These are phyloP conservation scores for Mucor saturninus DNA, from an alignment of 371 early-diverging fungal species.

Conservation along the genomic window DNA sequence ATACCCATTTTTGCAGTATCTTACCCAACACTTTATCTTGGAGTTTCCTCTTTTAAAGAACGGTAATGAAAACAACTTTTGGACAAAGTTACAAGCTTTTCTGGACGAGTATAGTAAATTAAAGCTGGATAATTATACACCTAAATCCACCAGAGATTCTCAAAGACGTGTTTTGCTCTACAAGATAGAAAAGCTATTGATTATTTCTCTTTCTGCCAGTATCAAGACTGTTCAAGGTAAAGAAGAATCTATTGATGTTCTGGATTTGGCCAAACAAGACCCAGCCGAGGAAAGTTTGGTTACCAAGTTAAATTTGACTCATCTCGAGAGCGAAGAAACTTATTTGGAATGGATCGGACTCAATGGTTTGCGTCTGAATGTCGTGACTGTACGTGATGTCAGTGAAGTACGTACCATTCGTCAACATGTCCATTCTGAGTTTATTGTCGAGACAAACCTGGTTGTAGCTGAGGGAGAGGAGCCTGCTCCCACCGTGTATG, in stretches of 20 bases:
- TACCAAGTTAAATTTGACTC: constrained; percentile 13
- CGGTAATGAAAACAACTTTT: constrained; percentile 36
- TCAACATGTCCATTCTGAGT: constrained; percentile 40
- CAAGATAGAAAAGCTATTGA: constrained; percentile 42
- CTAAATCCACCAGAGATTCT: constrained; percentile 31
- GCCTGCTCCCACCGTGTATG: constrained; percentile 19
- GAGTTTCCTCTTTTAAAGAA: constrained; percentile 49
- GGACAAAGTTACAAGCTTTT: constrained; percentile 40
- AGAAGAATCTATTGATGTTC: constrained; percentile 42
- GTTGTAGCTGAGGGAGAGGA: background rate
- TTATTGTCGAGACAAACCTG: constrained; percentile 35
- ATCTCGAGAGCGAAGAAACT: constrained; percentile 25
- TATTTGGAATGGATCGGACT: constrained; percentile 38
- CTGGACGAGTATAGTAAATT: constrained; percentile 41
- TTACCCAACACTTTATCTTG: constrained; percentile 37
- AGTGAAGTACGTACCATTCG: constrained; percentile 32
- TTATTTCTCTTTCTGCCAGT: constrained; percentile 40
- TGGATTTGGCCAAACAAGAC: background rate
- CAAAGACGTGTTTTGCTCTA: constrained; percentile 42
- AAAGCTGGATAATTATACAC: constrained; percentile 36
- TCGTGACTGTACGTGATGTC: constrained; percentile 28
- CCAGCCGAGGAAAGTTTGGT: constrained; percentile 19
- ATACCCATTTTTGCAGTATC: constrained; percentile 41
- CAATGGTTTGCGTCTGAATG: constrained; percentile 29
- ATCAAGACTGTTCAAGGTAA: constrained; percentile 49